A percentile compares a stretch with the other conserved stretches of the same genome.
Conservation (phyloP, 306 rosid species). For the Morella rubra region DNA sequence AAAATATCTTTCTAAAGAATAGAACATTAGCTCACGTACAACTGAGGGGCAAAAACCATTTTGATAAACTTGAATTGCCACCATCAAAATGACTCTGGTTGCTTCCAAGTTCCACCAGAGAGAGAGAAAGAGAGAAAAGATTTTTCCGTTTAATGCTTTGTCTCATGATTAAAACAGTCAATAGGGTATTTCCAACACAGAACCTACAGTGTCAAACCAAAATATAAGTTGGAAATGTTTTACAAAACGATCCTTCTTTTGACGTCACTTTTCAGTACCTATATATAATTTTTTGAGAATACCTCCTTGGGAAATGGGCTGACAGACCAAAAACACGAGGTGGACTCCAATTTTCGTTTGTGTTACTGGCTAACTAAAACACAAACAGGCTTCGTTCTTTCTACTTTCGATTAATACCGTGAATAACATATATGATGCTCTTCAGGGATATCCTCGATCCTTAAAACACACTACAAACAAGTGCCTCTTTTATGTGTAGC, state of each 20-base stretch:
- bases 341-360: no score
- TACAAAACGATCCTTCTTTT: neutral
- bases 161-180: neutral
- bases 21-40: conserved; percentile 14
- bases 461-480: neutral
- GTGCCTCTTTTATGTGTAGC: neutral
- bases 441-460: neutral
- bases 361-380: no score
- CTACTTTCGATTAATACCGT: no score
- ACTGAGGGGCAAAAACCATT: neutral
- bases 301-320: no score
- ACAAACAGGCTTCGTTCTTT: no score
- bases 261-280: no score
- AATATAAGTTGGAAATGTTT: neutral
- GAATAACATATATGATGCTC: neutral
- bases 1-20: conserved; percentile 3
- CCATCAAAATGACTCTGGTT: no score
- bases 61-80: no score
- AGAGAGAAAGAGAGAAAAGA: neutral
- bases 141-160: neutral
- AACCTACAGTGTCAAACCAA: neutral
- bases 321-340: no score
- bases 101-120: no score
- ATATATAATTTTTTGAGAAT: no score
- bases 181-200: neutral